Percentiles rank a stretch among this genome's conserved stretches.
These are phyloP conservation scores for Brassica nigra DNA, from an alignment of 345 rosid genomes.

Conservation along the genomic window DNA sequence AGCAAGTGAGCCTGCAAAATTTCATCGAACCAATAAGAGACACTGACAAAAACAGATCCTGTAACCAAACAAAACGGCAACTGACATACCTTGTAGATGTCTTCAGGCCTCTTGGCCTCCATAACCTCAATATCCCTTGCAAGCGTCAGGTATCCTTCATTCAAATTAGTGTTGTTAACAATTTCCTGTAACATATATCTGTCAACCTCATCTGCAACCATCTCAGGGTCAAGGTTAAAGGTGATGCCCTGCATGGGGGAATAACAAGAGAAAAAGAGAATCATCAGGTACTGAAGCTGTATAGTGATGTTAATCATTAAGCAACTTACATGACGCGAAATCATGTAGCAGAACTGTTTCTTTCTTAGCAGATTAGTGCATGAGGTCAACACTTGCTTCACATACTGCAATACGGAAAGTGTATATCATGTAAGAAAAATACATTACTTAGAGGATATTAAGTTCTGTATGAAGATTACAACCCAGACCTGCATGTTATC, in stretches of 20 bases:
- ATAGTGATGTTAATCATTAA: not conserved
- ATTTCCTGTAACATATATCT: not conserved
- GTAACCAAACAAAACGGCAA: not conserved
- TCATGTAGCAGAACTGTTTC: conserved; percentile 90
- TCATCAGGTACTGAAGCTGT: conserved; percentile 1
- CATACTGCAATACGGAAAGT: conserved; percentile 55
- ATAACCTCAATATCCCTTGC: not conserved
- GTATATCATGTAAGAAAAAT: not conserved
- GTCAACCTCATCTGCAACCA: not conserved
- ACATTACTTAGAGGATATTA: not conserved
- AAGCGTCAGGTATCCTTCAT: not conserved
- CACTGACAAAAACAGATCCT: not conserved
- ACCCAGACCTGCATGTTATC: conserved; percentile 75
- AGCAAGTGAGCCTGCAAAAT: not conserved
- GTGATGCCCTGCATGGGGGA: not conserved
- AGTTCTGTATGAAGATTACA: not conserved
- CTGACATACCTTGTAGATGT: not conserved
- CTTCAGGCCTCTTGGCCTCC: not conserved
- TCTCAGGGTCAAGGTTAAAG: conserved; percentile 1
- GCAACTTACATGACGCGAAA: conserved; percentile 86
- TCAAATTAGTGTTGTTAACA: not conserved
- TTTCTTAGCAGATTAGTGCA: conserved; percentile 65
- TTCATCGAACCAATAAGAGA: not conserved
- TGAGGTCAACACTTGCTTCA: conserved; percentile 72
- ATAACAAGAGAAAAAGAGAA: not conserved